Percentiles rank a stretch among this genome's conserved stretches.
Evolutionary conservation across 1,284 basidiomycete genomes (phyloP).

Genomic region (Tausonia pullulans): DNA sequence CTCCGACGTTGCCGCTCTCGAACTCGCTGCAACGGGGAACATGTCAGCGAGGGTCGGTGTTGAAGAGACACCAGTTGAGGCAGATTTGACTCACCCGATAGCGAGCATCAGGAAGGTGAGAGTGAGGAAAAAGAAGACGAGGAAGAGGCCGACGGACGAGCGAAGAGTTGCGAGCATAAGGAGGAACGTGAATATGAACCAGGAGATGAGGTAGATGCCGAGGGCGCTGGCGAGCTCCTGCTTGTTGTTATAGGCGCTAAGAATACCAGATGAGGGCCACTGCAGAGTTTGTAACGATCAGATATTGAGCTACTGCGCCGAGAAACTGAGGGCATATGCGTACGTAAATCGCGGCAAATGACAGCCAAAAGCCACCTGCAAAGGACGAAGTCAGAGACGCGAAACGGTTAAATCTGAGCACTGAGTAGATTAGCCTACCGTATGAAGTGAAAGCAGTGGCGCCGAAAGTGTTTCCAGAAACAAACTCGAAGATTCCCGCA

Average conservation of each 20-base stretch:
- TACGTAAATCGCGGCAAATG: constrained; percentile 42
- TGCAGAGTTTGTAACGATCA: not conserved
- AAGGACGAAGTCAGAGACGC: constrained; percentile 60
- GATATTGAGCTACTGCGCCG: not conserved
- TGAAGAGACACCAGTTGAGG: constrained; percentile 17
- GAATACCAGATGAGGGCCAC: constrained; percentile 35
- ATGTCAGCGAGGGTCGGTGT: not conserved
- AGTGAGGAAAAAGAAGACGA: constrained; percentile 62
- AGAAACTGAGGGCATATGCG: not conserved
- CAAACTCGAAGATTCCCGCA: not conserved
- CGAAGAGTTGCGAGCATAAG: constrained; percentile 48
- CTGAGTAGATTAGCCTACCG: constrained; percentile 33
- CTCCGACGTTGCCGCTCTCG: not conserved
- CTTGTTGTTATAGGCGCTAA: constrained; percentile 30
- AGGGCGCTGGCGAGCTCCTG: constrained; percentile 36
- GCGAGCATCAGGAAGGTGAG: constrained; percentile 39
- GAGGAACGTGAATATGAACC: constrained; percentile 53
- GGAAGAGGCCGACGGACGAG: constrained; percentile 52
- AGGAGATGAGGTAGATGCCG: constrained; percentile 24
- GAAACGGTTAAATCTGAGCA: constrained; percentile 44
- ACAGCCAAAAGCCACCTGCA: constrained; percentile 77
- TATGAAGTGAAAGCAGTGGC: constrained; percentile 66
- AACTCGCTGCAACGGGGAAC: not conserved
- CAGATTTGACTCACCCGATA: constrained; percentile 23
- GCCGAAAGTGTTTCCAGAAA: constrained; percentile 46